Conservation (phyloP, 2,329 filamentous ascomycete species). For the Colletotrichum horii region DNA sequence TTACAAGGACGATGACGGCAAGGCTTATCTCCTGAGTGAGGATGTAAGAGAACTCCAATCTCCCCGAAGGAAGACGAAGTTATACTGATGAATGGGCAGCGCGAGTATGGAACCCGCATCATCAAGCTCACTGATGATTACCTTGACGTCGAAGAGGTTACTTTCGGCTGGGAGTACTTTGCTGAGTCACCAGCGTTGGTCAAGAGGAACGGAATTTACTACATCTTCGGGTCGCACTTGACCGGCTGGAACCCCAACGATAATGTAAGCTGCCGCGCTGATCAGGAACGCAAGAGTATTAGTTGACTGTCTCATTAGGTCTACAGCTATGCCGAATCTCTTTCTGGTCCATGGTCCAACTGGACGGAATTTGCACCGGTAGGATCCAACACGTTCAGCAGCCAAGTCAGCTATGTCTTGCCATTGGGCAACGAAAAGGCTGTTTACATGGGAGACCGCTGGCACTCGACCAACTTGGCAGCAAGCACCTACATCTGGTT, state of each 20-base stretch:
- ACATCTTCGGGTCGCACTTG: conserved; percentile 66
- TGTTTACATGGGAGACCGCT: conserved; percentile 73
- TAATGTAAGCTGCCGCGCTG: conserved; percentile 46
- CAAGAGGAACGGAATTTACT: conserved; percentile 66
- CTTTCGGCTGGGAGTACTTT: conserved; percentile 57
- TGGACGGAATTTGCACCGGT: conserved; percentile 64
- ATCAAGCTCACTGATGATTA: conserved; percentile 62
- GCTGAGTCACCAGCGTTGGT: conserved; percentile 69
- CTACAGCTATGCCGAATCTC: conserved; percentile 62
- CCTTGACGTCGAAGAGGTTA: conserved; percentile 51
- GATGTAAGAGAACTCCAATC: conserved; percentile 48
- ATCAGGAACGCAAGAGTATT: neutral
- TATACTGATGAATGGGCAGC: neutral
- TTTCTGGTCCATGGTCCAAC: conserved; percentile 64
- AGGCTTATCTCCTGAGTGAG: conserved; percentile 66
- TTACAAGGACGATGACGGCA: conserved; percentile 66
- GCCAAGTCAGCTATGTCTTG: conserved; percentile 66
- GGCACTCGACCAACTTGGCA: conserved; percentile 64
- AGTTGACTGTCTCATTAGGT: conserved; percentile 26
- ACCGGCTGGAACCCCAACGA: conserved; percentile 68
- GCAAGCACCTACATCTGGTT: conserved; percentile 70
- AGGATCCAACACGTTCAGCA: conserved; percentile 62
- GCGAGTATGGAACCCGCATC: conserved; percentile 45
- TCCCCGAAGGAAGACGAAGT: neutral
- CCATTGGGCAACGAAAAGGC: conserved; percentile 40